These are phyloP conservation scores for Ustilago nuda DNA, from an alignment of 1,284 basidiomycete genomes.

Conservation along the genomic window DNA sequence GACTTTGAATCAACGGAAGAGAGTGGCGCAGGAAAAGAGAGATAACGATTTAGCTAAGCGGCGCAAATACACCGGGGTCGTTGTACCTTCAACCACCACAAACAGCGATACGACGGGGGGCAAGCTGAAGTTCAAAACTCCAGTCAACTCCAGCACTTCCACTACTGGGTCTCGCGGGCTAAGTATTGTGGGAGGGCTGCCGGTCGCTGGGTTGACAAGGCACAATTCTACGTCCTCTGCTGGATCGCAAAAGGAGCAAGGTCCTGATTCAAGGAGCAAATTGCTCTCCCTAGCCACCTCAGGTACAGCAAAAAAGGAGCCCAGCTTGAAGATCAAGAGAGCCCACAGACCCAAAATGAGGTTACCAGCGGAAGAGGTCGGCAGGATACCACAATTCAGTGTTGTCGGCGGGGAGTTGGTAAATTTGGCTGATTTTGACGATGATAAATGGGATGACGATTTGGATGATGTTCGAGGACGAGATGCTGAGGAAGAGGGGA, in stretches of 20 bases:
- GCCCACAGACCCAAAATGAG: conserved; percentile 39
- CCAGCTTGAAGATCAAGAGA: conserved; percentile 26
- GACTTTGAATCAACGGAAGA: conserved; percentile 42
- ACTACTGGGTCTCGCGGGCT: background rate
- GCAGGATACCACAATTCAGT: conserved; percentile 8
- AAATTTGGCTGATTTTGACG: conserved; percentile 31
- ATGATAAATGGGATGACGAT: conserved; percentile 38
- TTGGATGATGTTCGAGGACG: conserved; percentile 5
- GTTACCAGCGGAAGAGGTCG: conserved; percentile 13
- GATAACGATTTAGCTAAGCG: conserved; percentile 11
- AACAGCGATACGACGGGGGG: background rate
- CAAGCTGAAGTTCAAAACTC: conserved; percentile 24
- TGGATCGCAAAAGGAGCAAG: background rate
- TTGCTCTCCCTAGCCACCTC: conserved; percentile 26
- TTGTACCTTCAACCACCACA: background rate
- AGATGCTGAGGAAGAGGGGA: background rate
- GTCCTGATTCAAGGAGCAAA: conserved; percentile 22
- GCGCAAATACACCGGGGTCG: conserved; percentile 36
- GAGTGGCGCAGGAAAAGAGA: conserved; percentile 15
- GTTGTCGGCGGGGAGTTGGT: conserved; percentile 35
- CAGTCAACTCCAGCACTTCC: background rate
- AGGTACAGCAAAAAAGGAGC: background rate
- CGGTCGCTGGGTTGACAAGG: conserved; percentile 14
- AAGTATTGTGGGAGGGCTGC: conserved; percentile 1
- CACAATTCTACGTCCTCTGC: conserved; percentile 6